A percentile compares a stretch with the other conserved stretches of the same genome.
Conservation (phyloP, 202 grass and related monocot genomes). For the Cymbopogon flexuosus region DNA sequence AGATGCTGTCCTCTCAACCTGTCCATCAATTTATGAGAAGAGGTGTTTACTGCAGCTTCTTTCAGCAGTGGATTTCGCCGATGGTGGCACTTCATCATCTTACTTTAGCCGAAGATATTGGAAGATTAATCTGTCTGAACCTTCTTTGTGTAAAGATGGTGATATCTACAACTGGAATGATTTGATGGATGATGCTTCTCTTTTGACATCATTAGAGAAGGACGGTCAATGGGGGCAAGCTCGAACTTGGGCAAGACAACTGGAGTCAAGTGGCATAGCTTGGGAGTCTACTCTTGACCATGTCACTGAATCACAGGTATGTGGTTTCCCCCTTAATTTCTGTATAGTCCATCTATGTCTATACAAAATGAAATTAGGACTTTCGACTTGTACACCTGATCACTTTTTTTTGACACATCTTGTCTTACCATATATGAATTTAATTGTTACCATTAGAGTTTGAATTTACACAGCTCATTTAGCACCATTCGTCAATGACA, state of each 20-base stretch:
- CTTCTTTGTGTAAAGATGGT: slow-evolving; percentile 58
- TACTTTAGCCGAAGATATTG: slow-evolving; percentile 79
- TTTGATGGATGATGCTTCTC: slow-evolving; percentile 70
- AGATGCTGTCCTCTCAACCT: slow-evolving; percentile 75
- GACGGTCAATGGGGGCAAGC: slow-evolving; percentile 82
- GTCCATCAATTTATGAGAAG: slow-evolving; percentile 87
- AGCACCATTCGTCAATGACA: background rate
- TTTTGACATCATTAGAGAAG: slow-evolving; percentile 73
- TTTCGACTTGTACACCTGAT: background rate
- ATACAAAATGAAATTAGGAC: background rate
- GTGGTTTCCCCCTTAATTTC: slow-evolving; percentile 18
- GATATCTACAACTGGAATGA: slow-evolving; percentile 67
- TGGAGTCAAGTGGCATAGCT: slow-evolving; percentile 61
- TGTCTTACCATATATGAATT: background rate
- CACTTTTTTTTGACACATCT: background rate
- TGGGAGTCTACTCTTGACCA: slow-evolving; percentile 85
- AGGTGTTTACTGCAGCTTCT: slow-evolving; percentile 81
- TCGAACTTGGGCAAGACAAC: slow-evolving; percentile 81
- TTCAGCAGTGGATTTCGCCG: slow-evolving; percentile 74
- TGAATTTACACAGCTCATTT: background rate
- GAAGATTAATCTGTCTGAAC: slow-evolving; percentile 84
- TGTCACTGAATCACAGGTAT: slow-evolving; percentile 97
- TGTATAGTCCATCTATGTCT: background rate
- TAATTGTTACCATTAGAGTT: background rate
- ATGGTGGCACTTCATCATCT: slow-evolving; percentile 71